phyloP scores from a whole-genome alignment of 257 asterid genomes.

The Osmanthus fragrans region DNA sequence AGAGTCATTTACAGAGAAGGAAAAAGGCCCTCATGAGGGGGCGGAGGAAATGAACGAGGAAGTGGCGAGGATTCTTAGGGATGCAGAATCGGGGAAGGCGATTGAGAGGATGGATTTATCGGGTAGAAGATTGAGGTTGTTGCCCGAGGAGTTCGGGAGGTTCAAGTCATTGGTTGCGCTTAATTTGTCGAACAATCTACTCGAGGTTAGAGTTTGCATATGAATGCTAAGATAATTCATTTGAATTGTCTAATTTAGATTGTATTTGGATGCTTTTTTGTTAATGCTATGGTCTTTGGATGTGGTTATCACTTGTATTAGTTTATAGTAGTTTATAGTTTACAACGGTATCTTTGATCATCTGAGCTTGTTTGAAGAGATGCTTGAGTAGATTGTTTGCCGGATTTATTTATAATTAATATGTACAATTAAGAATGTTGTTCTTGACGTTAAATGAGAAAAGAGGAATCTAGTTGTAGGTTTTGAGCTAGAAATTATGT shows the following conservation, averaged over 20 bases:
- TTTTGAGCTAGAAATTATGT: background rate
- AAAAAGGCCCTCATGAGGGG: conserved; percentile 27
- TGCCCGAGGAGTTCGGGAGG: conserved; percentile 84
- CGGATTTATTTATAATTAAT: background rate
- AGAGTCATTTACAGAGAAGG: conserved; percentile 22
- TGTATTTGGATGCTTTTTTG: conserved; percentile 2
- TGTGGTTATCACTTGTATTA: background rate
- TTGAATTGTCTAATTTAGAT: conserved; percentile 12
- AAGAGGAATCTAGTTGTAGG: background rate
- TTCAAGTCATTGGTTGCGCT: conserved; percentile 56
- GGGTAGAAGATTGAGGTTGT: conserved; percentile 50
- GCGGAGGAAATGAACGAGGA: conserved; percentile 59
- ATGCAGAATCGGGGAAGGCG: conserved; percentile 52
- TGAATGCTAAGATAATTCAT: background rate
- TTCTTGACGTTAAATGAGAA: background rate
- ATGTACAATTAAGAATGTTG: background rate
- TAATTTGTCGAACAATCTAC: conserved; percentile 73
- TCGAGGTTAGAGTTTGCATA: conserved; percentile 48
- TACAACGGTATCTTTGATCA: background rate
- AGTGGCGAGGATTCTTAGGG: conserved; percentile 67
- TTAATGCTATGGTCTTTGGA: background rate
- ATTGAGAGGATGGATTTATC: conserved; percentile 66
- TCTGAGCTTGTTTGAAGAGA: conserved; percentile 2
- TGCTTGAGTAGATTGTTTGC: background rate
- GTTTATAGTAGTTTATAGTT: background rate